A percentile compares a stretch with the other conserved stretches of the same genome.
Evolutionary conservation across 129 eudicot species (phyloP).

Genomic region (Arctium lappa): DNA sequence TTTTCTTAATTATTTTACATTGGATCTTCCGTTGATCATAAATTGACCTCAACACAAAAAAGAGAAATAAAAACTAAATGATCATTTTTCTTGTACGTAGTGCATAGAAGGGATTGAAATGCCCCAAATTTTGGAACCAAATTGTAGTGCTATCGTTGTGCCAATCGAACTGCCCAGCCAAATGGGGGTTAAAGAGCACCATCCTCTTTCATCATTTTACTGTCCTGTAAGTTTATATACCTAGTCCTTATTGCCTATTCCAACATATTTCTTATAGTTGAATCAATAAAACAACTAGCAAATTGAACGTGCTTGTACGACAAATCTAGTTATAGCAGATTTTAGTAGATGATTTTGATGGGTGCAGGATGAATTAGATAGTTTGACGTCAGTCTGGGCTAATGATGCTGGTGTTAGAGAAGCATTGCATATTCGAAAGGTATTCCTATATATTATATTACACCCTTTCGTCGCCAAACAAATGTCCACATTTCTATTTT

Average conservation of each 20-base stretch:
- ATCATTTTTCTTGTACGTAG: conserved; percentile 15
- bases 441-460: neutral
- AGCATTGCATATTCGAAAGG: conserved; percentile 54
- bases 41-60: neutral
- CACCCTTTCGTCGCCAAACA: no score
- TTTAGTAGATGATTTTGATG: neutral
- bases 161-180: conserved; percentile 9
- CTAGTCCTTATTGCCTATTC: neutral
- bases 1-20: neutral
- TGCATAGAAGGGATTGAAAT: conserved; percentile 23
- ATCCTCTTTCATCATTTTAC: neutral
- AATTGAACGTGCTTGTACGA: neutral
- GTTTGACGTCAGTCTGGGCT: conserved; percentile 24
- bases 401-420: conserved; percentile 36
- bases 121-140: conserved; percentile 27
- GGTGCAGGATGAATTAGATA: conserved; percentile 29
- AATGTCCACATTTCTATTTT: no score
- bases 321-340: neutral
- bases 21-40: neutral
- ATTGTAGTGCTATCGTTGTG: conserved; percentile 13
- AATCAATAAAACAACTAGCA: neutral
- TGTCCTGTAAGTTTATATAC: conserved; percentile 40
- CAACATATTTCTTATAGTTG: no score
- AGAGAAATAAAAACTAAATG: neutral
- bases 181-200: neutral